Conservation (phyloP, 495 filamentous ascomycete species). For the Neurospora sp. region DNA sequence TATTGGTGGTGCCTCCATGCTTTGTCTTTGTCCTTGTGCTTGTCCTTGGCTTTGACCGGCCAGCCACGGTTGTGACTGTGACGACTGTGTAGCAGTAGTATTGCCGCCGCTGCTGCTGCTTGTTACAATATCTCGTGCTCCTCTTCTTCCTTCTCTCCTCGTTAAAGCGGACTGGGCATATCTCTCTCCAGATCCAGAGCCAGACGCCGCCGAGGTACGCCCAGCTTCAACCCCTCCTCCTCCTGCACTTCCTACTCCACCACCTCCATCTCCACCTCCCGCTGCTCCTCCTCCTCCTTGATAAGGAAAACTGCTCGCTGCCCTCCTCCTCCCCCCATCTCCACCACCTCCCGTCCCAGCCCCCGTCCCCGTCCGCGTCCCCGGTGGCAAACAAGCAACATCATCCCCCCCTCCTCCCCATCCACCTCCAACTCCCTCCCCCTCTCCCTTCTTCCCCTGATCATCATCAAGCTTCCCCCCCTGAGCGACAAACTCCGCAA, state of each 20-base stretch:
- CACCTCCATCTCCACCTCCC: not conserved
- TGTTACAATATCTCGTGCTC: not conserved
- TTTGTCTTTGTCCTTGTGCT: not conserved
- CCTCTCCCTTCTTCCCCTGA: not conserved
- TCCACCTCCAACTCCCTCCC: not conserved
- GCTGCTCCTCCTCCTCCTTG: not conserved
- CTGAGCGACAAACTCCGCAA: slow-evolving; percentile 19
- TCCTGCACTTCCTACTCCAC: not conserved
- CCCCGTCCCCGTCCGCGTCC: not conserved
- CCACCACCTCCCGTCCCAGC: not conserved
- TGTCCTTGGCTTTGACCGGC: not conserved
- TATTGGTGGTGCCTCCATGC: not conserved
- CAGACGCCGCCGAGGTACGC: not conserved
- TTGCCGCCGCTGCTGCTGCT: not conserved
- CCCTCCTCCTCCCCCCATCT: not conserved
- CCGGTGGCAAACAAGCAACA: not conserved
- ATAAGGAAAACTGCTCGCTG: not conserved
- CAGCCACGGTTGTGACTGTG: not conserved
- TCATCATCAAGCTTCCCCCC: not conserved
- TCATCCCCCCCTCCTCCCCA: not conserved
- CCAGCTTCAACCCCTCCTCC: not conserved
- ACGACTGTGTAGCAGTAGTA: not conserved
- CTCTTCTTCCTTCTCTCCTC: not conserved
- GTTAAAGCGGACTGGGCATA: not conserved
- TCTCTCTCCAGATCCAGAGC: not conserved